Base-by-base conservation (phyloP, 148 eudicot species). In the Chenopodium suecicum region DNA sequence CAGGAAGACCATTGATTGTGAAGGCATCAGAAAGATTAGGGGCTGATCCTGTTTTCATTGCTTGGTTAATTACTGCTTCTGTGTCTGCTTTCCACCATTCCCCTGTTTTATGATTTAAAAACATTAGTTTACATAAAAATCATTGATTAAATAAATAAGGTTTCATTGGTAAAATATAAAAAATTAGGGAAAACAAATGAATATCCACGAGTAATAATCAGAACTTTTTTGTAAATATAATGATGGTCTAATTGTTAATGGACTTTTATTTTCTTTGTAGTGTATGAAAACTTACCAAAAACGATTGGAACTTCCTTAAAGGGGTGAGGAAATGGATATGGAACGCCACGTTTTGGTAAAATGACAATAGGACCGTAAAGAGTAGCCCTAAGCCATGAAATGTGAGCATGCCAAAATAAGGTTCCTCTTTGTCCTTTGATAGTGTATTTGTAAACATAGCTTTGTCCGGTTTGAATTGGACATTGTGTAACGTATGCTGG, bases 61-160 rank as follows among this genome's bases (percentile, higher is more conserved):
- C 86, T 77, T 84, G 86, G 74, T 78, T 84, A 2, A 84, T 81
- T 2, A 84, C 75, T 69, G 4, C 3, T 70, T 84, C 86, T 37
- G 86, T 84, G 69, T 84, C 86, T 32, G 86, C 78, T 41, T 84
- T 84, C 86, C 86, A 84, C 86, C 86, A 84, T 64, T 84, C 86
- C 68, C 86, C 86, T 84, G 71, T 47, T 71, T 34, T 20, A 25
- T 37, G 14, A 50, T n/a, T 47, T 4, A 41, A 41, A 41, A 5
- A 41, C 44, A 41, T 41, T 41, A 41, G 44, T 41, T 41, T 41
- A 41, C 44, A 41, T 5, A 2, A 34, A 5, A 34, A 34, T 34
- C 41, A 34, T 41, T 41, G 5, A 41, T 41, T 7, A 41, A 6
- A 41, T 41, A 41, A 41, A 11, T 50, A 11, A 50, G 12, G 2